Base-by-base conservation (phyloP, 2,329 filamentous ascomycete genomes). In the Alternaria arbusti region DNA sequence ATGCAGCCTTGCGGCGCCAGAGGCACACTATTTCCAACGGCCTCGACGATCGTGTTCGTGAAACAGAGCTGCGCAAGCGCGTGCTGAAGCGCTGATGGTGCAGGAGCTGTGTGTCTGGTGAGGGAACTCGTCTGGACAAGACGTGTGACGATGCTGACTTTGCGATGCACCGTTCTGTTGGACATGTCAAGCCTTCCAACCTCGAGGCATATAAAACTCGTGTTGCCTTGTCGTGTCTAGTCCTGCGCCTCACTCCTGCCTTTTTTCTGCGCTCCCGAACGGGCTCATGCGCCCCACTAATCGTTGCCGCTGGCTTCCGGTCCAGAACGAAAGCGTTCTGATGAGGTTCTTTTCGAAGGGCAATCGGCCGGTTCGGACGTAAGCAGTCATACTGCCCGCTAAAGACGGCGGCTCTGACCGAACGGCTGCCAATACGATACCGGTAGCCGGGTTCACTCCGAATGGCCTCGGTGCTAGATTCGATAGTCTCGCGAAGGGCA, bases 61-160 rank as follows among this genome's bases (percentile, higher is more conserved):
- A 63, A 63, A 63, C 60, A 23, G 32, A 49, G 28, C 43, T 36
- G 55, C 23, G 32, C 50, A 44, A 54, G 30, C 43, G 32, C 12
- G 30, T 26, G 49, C 36, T 30, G 20, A 28, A 59, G 54, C 23
- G 49, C 49, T 28, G 30, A 43, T 40, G 30, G 30, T 59, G 45
- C 36, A 30, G 23, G n/a, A 49, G 43, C 32, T 45, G 46, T 13
- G n/a, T 23, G 15, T 17, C 23, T 51, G 46, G 32, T 17, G 22
- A 15, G 25, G 10, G 15, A 26, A 4, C 51, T 43, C 17, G 5
- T 44, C 36, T 54, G n/a, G 17, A 23, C 11, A 36, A 26, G 15
- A 20, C 32, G 26, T 28, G 46, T 28, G 28, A n/a, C 28, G n/a
- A 20, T 20, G 22, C 28, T 23, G 15, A 23, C 11, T 28, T 23